Conservation (phyloP, 352 stramenopile genomes). For the Phytopythium oedochilum region DNA sequence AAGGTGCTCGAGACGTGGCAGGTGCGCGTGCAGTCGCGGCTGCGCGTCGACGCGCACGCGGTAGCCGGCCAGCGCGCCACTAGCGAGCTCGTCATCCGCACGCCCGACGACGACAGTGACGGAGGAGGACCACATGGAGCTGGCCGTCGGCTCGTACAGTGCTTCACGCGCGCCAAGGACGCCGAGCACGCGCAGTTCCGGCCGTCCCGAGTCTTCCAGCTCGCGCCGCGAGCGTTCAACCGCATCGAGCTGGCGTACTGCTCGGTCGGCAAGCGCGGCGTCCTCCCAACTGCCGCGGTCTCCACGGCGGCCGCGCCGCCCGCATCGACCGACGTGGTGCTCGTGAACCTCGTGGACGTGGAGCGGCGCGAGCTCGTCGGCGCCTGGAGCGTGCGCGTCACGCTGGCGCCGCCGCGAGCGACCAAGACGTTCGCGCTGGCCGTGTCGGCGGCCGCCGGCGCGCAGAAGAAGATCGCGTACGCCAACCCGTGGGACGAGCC, state of each 20-base stretch:
- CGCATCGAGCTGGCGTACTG: constrained; percentile 82
- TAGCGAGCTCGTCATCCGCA: constrained; percentile 87
- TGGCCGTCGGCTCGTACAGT: constrained; percentile 26
- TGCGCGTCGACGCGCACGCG: constrained; percentile 85
- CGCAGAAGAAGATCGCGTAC: constrained; percentile 93
- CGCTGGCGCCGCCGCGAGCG: constrained; percentile 66
- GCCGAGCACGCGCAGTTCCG: constrained; percentile 60
- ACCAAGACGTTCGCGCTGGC: constrained; percentile 92
- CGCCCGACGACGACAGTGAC: constrained; percentile 43
- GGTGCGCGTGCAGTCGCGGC: constrained; percentile 64
- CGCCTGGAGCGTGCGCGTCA: constrained; percentile 85
- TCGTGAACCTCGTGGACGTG: constrained; percentile 88
- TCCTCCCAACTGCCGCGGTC: not conserved
- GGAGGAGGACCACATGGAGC: no score
- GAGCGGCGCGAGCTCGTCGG: constrained; percentile 88
- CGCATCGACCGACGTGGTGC: constrained; percentile 20
- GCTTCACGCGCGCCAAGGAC: constrained; percentile 46
- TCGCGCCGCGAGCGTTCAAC: constrained; percentile 90
- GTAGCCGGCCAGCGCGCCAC: constrained; percentile 77
- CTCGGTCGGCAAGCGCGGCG: constrained; percentile 26
- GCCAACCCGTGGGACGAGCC: constrained; percentile 89
- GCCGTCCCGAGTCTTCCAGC: constrained; percentile 75
- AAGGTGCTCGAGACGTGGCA: constrained; percentile 82
- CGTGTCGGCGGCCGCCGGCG: constrained; percentile 44
- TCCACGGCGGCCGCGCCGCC: constrained; percentile 9